Evolutionary conservation across 768 basidiomycete species (phyloP).

Genomic region (Leucocoprinus sp.): DNA sequence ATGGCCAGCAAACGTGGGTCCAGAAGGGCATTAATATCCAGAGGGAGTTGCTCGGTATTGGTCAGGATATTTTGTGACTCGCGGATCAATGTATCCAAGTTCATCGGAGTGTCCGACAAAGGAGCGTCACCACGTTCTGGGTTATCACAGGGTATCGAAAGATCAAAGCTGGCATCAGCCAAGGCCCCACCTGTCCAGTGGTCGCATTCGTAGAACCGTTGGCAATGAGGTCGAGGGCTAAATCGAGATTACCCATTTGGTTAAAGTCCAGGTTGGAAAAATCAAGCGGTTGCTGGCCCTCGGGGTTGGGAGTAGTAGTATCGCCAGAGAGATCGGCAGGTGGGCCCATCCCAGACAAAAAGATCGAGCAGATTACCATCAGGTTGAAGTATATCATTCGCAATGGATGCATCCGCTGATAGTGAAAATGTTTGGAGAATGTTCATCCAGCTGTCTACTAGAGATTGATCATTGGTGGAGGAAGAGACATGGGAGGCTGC

Average conservation of each 20-base stretch:
- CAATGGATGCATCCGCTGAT: conserved; percentile 18
- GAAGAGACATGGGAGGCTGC: not conserved
- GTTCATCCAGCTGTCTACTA: conserved; percentile 44
- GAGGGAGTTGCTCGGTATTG: too few relatives aligned
- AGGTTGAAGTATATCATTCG: not conserved
- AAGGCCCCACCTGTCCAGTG: not conserved
- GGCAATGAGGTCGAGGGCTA: not conserved
- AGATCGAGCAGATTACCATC: not conserved
- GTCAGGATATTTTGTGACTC: too few relatives aligned
- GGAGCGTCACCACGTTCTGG: too few relatives aligned
- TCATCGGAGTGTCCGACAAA: not conserved
- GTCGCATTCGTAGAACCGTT: not conserved
- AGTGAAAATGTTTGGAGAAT: conserved; percentile 39
- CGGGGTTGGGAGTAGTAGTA: conserved; percentile 5
- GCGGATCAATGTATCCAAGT: too few relatives aligned
- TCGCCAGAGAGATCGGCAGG: conserved; percentile 10
- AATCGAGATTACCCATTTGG: conserved; percentile 11
- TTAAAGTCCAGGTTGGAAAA: not conserved
- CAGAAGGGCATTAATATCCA: conserved; percentile 17
- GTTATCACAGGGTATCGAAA: not conserved
- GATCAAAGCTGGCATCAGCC: not conserved
- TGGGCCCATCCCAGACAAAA: conserved; percentile 9
- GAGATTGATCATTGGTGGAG: conserved; percentile 23
- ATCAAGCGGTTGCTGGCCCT: not conserved
- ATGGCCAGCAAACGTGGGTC: conserved; percentile 27